Evolutionary conservation across 1,284 basidiomycete species (phyloP).

Genomic region (Puccinia polysora): DNA sequence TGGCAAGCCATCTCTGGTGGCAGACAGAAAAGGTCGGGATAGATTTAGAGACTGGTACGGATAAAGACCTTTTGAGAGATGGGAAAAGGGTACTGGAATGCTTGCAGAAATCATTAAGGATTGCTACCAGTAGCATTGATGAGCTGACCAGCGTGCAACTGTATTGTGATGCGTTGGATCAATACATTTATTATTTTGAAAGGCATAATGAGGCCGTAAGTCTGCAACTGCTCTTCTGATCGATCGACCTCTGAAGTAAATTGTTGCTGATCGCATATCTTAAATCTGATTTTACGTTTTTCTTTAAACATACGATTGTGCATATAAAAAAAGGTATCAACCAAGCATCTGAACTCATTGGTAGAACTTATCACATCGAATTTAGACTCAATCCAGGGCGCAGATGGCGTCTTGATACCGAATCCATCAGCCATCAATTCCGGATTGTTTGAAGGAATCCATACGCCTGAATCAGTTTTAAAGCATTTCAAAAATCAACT

Average conservation of each 20-base stretch:
- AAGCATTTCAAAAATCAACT: slow-evolving; percentile 89
- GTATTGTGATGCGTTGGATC: slow-evolving; percentile 87
- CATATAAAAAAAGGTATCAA: slow-evolving; percentile 64
- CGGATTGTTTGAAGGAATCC: slow-evolving; percentile 80
- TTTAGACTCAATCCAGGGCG: slow-evolving; percentile 77
- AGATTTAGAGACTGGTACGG: slow-evolving; percentile 53
- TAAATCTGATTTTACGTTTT: slow-evolving; percentile 35
- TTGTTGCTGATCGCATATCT: slow-evolving; percentile 8
- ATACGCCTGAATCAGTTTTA: slow-evolving; percentile 82
- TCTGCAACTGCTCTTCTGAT: slow-evolving; percentile 2
- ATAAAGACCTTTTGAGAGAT: slow-evolving; percentile 58
- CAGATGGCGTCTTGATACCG: slow-evolving; percentile 76
- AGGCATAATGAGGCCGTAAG: slow-evolving; percentile 76
- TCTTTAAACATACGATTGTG: slow-evolving; percentile 27
- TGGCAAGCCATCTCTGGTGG: slow-evolving; percentile 96
- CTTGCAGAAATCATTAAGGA: slow-evolving; percentile 84
- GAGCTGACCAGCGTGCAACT: slow-evolving; percentile 89
- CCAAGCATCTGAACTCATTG: slow-evolving; percentile 88
- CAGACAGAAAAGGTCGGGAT: slow-evolving; percentile 63
- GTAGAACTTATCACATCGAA: slow-evolving; percentile 86
- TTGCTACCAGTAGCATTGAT: slow-evolving; percentile 87
- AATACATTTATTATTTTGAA: slow-evolving; percentile 89
- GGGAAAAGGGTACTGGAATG: slow-evolving; percentile 93
- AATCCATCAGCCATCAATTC: slow-evolving; percentile 60
- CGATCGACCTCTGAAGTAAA: neutral